Conservation (phyloP, 2,329 filamentous ascomycete species). For the Alternaria sp. region DNA sequence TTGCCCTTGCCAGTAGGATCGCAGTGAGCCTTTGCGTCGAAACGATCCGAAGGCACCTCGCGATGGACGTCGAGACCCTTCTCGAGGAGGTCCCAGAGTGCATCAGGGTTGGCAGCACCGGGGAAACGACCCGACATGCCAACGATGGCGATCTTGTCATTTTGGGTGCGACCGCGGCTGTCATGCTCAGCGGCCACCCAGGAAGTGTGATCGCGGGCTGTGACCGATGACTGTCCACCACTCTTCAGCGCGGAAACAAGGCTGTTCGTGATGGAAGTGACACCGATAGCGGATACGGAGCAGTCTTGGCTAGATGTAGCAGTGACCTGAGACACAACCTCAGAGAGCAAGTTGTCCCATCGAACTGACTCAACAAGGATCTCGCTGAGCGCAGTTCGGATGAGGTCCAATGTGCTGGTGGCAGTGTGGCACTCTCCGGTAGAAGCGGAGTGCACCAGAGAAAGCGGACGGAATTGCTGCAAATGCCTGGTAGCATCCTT, state of each 20-base stretch:
- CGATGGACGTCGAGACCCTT: conserved; percentile 77
- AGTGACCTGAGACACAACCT: conserved; percentile 56
- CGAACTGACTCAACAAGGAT: conserved; percentile 56
- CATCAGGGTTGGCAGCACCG: conserved; percentile 72
- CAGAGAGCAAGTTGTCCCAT: conserved; percentile 58
- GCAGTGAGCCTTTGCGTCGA: conserved; percentile 72
- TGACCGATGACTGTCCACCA: conserved; percentile 54
- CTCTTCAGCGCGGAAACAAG: conserved; percentile 61
- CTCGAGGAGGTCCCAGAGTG: conserved; percentile 76
- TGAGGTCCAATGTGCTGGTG: conserved; percentile 54
- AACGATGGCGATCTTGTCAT: conserved; percentile 81
- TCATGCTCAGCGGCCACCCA: conserved; percentile 48
- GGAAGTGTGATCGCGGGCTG: conserved; percentile 52
- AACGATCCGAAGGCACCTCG: conserved; percentile 72
- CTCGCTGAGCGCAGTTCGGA: conserved; percentile 52
- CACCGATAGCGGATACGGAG: conserved; percentile 57
- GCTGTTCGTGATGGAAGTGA: conserved; percentile 62
- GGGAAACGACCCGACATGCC: conserved; percentile 82
- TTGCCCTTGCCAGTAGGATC: conserved; percentile 74
- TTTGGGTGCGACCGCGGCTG: conserved; percentile 54
- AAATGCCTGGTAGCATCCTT: conserved; percentile 49
- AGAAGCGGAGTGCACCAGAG: conserved; percentile 55
- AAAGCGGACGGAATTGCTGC: conserved; percentile 50
- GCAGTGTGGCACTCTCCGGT: conserved; percentile 55
- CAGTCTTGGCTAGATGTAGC: conserved; percentile 49